These are phyloP conservation scores for Scheffersomyces lignicola DNA, from an alignment of 1,139 yeast genomes.

Conservation along the genomic window DNA sequence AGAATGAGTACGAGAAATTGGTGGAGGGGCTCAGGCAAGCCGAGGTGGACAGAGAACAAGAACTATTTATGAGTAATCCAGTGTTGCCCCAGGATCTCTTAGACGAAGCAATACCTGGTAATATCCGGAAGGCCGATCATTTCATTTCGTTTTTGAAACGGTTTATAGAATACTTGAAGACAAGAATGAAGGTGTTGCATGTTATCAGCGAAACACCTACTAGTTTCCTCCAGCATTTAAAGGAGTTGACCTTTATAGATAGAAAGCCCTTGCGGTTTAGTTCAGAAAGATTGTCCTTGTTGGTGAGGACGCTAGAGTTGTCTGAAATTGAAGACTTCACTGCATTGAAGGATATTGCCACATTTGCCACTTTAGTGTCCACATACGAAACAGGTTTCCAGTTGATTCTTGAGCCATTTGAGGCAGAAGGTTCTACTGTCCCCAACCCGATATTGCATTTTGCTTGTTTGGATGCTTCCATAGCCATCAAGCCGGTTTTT, in stretches of 20 bases:
- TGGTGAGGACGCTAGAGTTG: slow-evolving; percentile 87
- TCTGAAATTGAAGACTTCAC: slow-evolving; percentile 87
- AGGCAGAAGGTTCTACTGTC: slow-evolving; percentile 94
- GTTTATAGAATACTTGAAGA: slow-evolving; percentile 89
- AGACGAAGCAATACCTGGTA: slow-evolving; percentile 95
- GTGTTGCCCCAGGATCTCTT: slow-evolving; percentile 80
- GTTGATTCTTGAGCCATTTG: slow-evolving; percentile 91
- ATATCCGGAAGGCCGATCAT: slow-evolving; percentile 94
- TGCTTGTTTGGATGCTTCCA: slow-evolving; percentile 95
- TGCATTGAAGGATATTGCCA: slow-evolving; percentile 92
- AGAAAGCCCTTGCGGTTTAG: slow-evolving; percentile 88
- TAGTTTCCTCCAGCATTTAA: slow-evolving; percentile 87
- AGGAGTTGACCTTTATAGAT: slow-evolving; percentile 90
- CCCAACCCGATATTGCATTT: slow-evolving; percentile 96
- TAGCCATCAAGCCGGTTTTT: slow-evolving; percentile 95
- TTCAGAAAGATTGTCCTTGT: slow-evolving; percentile 82
- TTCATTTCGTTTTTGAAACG: slow-evolving; percentile 89
- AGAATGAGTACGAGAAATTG: slow-evolving; percentile 85
- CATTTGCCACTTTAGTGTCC: slow-evolving; percentile 93
- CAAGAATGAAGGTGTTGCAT: slow-evolving; percentile 96
- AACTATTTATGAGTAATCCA: slow-evolving; percentile 83
- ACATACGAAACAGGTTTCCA: slow-evolving; percentile 94
- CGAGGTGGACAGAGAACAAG: slow-evolving; percentile 74
- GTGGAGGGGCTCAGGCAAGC: slow-evolving; percentile 87
- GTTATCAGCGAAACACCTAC: slow-evolving; percentile 96